Evolutionary conservation across 805 yeast genomes (phyloP).

Genomic region (Helenozyma rhizophorensis): DNA sequence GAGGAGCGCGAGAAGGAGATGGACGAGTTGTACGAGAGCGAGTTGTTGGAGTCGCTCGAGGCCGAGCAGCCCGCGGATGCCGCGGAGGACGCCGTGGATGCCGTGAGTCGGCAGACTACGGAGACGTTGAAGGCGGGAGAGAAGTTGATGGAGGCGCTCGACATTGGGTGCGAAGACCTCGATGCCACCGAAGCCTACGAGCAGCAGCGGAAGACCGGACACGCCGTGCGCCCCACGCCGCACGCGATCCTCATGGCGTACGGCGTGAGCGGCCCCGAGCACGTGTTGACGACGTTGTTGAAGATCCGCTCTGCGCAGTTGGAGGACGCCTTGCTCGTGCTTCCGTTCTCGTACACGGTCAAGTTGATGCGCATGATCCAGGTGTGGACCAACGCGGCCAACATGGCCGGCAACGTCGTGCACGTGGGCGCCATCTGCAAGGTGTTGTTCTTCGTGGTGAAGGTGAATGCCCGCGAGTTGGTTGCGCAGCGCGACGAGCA

Average conservation of each 20-base stretch:
- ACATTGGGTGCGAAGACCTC: constrained; percentile 70
- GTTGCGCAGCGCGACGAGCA: constrained; percentile 61
- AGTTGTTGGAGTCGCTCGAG: constrained; percentile 68
- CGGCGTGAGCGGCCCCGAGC: constrained; percentile 65
- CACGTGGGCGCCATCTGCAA: constrained; percentile 66
- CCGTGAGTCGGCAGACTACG: constrained; percentile 76
- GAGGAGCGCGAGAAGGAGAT: constrained; percentile 95
- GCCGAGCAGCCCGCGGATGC: constrained; percentile 34
- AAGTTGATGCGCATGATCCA: constrained; percentile 69
- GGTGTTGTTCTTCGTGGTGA: constrained; percentile 69
- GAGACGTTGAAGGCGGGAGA: constrained; percentile 96
- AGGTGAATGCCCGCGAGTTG: constrained; percentile 74
- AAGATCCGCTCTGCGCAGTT: constrained; percentile 79
- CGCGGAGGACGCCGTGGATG: constrained; percentile 44
- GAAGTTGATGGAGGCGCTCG: constrained; percentile 85
- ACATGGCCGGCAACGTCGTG: constrained; percentile 38
- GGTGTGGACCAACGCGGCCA: constrained; percentile 57
- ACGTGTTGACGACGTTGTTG: constrained; percentile 67
- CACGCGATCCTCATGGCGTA: constrained; percentile 74
- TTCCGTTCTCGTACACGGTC: constrained; percentile 82
- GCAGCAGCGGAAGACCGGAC: constrained; percentile 37
- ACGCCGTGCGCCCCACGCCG: constrained; percentile 52
- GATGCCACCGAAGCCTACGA: constrained; percentile 51
- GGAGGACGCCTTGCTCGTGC: constrained; percentile 86
- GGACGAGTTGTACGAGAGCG: constrained; percentile 88